Base-by-base conservation (phyloP, 2,329 filamentous ascomycete genomes). In the Cytospora piceae region DNA sequence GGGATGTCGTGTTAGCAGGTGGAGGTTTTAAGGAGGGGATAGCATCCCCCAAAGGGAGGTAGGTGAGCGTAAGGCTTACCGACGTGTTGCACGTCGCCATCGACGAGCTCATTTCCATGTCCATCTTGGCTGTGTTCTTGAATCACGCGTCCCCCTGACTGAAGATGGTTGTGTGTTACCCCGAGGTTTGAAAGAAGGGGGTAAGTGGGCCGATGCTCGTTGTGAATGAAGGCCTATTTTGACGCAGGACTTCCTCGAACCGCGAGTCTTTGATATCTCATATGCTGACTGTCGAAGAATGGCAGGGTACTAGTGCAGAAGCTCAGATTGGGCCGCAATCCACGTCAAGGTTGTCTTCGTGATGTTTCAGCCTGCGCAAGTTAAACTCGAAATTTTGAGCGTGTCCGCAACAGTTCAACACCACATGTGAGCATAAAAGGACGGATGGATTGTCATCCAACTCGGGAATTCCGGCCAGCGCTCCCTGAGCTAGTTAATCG, bases 21-120 rank as follows among this genome's bases (percentile, higher is more conserved):
- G 7, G 46, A 12, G 7, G n/a, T 4, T 24, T 49, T 3, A 9
- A 46, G 14, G 42, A 22, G 17, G 39, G 17, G 6, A 3, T 3
- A n/a, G 17, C 3, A 4, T 9, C 31, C 31, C 31, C 9, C 31
- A 32, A 4, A 32, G 31, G 31, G 31, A 15, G 12, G 34, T 31
- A 55, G n/a, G n/a, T 46, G 49, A 22, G 4, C 0, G 34, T 14
- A n/a, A n/a, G n/a, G 9, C 66, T 63, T 60, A 67, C 66, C 58
- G 66, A 67, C 66, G 55, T 53, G 55, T 66, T 67, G 42, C 66
- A 67, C 49, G 63, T 37, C 58, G 39, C 42, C 27, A 34, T 56
- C 8, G 63, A 29, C 62, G 58, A 61, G 55, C 27, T 51, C 65
- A 67, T 67, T 15, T 65, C 24, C 59, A 62, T 62, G 54, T 65